Base-by-base conservation (phyloP, 2,329 filamentous ascomycete genomes). In the Pseudogymnoascus sp. region DNA sequence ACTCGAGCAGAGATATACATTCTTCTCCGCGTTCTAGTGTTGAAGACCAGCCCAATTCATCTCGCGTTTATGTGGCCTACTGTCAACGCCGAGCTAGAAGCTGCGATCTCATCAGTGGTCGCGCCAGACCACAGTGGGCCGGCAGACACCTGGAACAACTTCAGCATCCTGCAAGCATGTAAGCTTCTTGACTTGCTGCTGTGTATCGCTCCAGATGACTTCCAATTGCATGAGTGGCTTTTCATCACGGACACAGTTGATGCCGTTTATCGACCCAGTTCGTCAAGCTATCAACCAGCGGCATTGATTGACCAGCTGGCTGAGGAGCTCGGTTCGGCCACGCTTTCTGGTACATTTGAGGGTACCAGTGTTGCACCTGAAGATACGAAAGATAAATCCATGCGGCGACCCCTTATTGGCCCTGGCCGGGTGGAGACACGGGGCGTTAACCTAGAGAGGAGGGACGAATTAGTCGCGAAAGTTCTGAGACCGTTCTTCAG, bases 161-260 rank as follows among this genome's bases (percentile, higher is more conserved):
- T 84, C 2, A 86, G 89, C 2, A 78, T 97, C 14, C 77, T 99
- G 2, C 93, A 99, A 72, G 92, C 91, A 0, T 97, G 92, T 76
- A 99, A 97, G 71, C 81, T 99, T 2, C 81, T 99, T 3, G 94
- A 99, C 70, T 79, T 91, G 18, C 79, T 99, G n/a, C 82, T 97
- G 12, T 87, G 91, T 43, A 79, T 92, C 6, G 88, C 89, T 4
- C 93, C 92, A 0, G 94, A 99, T 67, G 94, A 99, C 72, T 99
- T 97, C 75, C 94, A 97, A 73, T 82, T 97, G n/a, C 88, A 96
- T 69, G 91, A 97, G 77, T 99, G 94, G 94, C 83, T 97, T 3
- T 99, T 96, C 73, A 87, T 99, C 61, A 96, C 91, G 1, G 94
- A 99, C 74, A 97, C 93, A 12, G 92, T 97, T 65, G 94, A 99